These are phyloP conservation scores for Diospyros kaki DNA, from an alignment of 148 eudicot species.

Conservation along the genomic window DNA sequence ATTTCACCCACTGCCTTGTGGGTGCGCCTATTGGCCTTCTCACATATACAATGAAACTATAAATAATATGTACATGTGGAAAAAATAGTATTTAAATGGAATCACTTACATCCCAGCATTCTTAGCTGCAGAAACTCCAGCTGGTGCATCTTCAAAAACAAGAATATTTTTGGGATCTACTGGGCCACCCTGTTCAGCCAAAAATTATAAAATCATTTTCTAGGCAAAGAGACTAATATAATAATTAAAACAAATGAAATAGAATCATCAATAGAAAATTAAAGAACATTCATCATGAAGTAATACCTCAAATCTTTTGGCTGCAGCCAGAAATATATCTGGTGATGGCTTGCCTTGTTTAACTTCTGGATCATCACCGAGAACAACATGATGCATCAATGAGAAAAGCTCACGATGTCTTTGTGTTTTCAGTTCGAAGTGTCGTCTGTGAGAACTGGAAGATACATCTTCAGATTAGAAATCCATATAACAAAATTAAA, in stretches of 20 bases:
- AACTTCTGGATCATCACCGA: slow-evolving; percentile 97
- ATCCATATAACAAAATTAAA: slow-evolving; percentile 2
- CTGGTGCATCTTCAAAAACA: slow-evolving; percentile 95
- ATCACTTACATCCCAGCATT: slow-evolving; percentile 91
- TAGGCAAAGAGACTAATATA: background rate
- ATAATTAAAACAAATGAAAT: background rate
- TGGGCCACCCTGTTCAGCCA: slow-evolving; percentile 66
- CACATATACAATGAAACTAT: background rate
- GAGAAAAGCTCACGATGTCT: slow-evolving; percentile 72
- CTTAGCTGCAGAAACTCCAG: slow-evolving; percentile 88
- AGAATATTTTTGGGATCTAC: slow-evolving; percentile 59
- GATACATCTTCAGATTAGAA: slow-evolving; percentile 12
- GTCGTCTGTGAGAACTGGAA: slow-evolving; percentile 67
- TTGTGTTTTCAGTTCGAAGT: slow-evolving; percentile 82
- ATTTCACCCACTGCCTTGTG: too few relatives aligned
- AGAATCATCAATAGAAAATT: background rate
- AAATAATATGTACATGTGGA: too few relatives aligned
- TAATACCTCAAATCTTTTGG: slow-evolving; percentile 87
- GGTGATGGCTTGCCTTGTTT: slow-evolving; percentile 96
- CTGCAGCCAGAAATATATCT: slow-evolving; percentile 80
- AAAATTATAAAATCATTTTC: background rate
- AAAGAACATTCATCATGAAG: background rate
- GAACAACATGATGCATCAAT: slow-evolving; percentile 92
- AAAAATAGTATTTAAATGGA: background rate
- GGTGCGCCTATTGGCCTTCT: too few relatives aligned